Conservation (phyloP, 208 protist genomes). For the Acanthamoeba castellanii region DNA sequence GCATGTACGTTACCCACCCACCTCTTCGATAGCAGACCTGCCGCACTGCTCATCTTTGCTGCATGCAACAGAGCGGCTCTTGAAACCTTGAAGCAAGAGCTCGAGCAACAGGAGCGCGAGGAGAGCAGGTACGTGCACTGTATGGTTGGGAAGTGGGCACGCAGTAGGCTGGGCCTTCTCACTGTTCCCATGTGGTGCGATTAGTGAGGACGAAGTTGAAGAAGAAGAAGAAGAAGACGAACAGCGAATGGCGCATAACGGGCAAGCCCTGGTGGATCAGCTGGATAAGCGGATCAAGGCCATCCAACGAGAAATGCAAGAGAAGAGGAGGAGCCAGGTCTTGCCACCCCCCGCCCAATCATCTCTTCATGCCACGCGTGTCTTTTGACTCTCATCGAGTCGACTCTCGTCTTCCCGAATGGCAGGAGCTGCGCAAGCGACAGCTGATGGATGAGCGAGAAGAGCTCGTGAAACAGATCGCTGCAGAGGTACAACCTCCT, state of each 20-base stretch:
- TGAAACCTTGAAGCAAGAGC: not conserved
- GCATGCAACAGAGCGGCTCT: not conserved
- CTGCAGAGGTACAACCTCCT: not conserved
- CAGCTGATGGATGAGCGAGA: not conserved
- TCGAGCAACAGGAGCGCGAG: not conserved
- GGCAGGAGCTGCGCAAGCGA: slow-evolving; percentile 42
- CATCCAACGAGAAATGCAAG: not conserved
- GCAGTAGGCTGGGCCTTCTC: not conserved
- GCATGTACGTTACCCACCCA: not conserved
- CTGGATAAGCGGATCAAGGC: slow-evolving; percentile 1
- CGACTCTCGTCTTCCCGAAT: not conserved
- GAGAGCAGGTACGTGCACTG: not conserved
- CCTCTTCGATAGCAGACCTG: not conserved
- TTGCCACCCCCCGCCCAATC: not conserved
- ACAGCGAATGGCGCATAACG: not conserved
- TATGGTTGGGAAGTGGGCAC: not conserved
- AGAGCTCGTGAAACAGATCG: slow-evolving; percentile 1
- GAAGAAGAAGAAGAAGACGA: not conserved
- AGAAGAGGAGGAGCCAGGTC: slow-evolving; percentile 12
- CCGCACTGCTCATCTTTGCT: not conserved
- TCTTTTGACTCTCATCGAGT: not conserved
- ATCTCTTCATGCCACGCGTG: not conserved
- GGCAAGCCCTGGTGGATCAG: not conserved
- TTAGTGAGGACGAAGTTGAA: not conserved
- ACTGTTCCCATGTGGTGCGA: not conserved